Conservation (phyloP, 2,329 filamentous ascomycete species). For the Balansia obtecta region DNA sequence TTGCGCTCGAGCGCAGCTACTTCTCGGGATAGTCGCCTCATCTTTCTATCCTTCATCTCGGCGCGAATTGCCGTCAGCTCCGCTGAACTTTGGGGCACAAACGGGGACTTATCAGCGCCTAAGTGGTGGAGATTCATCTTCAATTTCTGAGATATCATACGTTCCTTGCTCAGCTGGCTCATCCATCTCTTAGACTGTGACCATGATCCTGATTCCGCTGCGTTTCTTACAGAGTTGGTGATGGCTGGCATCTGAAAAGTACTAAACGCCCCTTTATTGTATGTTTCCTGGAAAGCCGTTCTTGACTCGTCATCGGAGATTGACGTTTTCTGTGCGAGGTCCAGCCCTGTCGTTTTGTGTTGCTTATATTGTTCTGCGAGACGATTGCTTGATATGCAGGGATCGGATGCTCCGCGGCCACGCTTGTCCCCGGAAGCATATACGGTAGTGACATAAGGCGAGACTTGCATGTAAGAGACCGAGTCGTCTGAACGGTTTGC, state of each 20-base stretch:
- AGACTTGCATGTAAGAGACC: background rate
- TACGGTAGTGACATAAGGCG: background rate
- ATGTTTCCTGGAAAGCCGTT: background rate
- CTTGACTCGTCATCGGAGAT: background rate
- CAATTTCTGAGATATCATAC: conserved; percentile 23
- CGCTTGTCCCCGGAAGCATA: background rate
- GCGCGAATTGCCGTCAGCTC: conserved; percentile 22
- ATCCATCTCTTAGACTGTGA: conserved; percentile 27
- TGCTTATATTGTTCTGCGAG: background rate
- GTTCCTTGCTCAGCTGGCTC: conserved; percentile 21
- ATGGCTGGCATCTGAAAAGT: background rate
- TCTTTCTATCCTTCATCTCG: conserved; percentile 16
- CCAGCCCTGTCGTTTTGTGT: background rate
- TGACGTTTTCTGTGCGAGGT: background rate
- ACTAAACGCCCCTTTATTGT: conserved; percentile 2
- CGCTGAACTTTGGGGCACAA: conserved; percentile 21
- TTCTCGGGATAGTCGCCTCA: conserved; percentile 13
- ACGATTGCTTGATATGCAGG: background rate
- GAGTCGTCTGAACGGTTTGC: background rate
- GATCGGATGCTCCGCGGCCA: background rate
- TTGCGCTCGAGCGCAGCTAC: conserved; percentile 12
- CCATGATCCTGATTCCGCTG: conserved; percentile 18
- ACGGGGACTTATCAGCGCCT: conserved; percentile 24
- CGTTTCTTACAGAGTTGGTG: background rate
- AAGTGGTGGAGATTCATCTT: conserved; percentile 23